These are phyloP conservation scores for Didymosphaeria variabile DNA, from an alignment of 2,329 filamentous ascomycete genomes.

Conservation along the genomic window DNA sequence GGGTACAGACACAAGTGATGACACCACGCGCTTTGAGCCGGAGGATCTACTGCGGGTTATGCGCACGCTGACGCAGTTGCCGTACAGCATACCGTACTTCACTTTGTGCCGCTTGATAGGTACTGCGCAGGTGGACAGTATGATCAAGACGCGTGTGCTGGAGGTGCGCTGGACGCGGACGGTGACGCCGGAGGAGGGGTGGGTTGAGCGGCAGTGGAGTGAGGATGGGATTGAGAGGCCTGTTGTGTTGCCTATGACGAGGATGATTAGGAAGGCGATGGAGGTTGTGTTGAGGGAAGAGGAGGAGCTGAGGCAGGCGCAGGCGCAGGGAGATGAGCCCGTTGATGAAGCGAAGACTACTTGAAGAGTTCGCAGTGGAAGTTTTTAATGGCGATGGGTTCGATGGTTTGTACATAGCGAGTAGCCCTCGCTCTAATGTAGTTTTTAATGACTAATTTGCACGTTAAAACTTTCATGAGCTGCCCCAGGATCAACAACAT, in stretches of 20 bases:
- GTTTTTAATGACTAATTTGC: too few species aligned
- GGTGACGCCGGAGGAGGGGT: background rate
- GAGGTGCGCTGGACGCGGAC: conserved; percentile 2
- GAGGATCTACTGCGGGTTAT: background rate
- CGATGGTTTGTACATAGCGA: too few species aligned
- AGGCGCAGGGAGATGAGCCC: background rate
- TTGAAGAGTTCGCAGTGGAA: background rate
- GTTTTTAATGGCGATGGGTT: background rate
- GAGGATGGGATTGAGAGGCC: background rate
- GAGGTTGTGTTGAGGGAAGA: conserved; percentile 4
- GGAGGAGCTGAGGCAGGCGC: background rate
- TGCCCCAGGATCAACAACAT: too few species aligned
- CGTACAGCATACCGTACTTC: conserved; percentile 3
- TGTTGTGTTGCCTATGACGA: conserved; percentile 5
- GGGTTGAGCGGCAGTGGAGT: background rate
- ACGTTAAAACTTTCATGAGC: too few species aligned
- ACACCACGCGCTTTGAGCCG: background rate
- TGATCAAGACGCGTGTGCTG: conserved; percentile 6
- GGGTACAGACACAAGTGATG: background rate
- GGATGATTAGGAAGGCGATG: conserved; percentile 6
- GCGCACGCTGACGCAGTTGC: background rate
- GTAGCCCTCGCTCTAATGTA: too few species aligned
- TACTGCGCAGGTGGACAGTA: background rate
- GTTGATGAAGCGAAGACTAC: background rate
- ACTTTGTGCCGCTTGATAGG: background rate